Percentiles rank a stretch among this genome's conserved stretches.
These are phyloP conservation scores for Yamadazyma olivae DNA, from an alignment of 805 yeast species.

Conservation along the genomic window DNA sequence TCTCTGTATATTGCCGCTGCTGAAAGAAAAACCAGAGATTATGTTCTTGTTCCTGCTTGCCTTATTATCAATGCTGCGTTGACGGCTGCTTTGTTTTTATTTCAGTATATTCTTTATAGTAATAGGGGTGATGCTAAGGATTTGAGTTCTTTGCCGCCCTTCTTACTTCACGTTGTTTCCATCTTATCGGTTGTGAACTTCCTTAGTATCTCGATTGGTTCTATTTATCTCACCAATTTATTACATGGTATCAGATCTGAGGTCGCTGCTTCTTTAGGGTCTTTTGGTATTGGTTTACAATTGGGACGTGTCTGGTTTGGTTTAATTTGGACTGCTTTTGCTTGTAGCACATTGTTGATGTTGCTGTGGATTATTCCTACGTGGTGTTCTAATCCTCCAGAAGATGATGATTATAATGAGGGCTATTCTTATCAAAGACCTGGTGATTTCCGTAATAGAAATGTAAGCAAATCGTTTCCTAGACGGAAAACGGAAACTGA, in stretches of 20 bases:
- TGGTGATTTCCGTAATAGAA: slow-evolving; percentile 7
- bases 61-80: slow-evolving; percentile 24
- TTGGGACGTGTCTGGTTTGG: slow-evolving; percentile 42
- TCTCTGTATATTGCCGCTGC: slow-evolving; percentile 10
- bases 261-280: slow-evolving; percentile 30
- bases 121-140: slow-evolving; percentile 31
- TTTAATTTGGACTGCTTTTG: slow-evolving; percentile 37
- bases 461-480: too few species aligned
- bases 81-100: slow-evolving; percentile 25
- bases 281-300: slow-evolving; percentile 45
- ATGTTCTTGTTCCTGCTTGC: slow-evolving; percentile 24
- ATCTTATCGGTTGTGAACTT: slow-evolving; percentile 24
- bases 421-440: slow-evolving; percentile 9
- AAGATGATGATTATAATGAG: slow-evolving; percentile 18
- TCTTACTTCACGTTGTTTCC: slow-evolving; percentile 35
- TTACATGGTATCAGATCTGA: slow-evolving; percentile 21
- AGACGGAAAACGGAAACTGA: too few species aligned
- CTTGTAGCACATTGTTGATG: slow-evolving; percentile 20
- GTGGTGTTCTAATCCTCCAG: slow-evolving; percentile 53
- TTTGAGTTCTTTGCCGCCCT: slow-evolving; percentile 24
- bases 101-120: slow-evolving; percentile 35
- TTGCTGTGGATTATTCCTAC: slow-evolving; percentile 34
- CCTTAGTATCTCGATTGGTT: slow-evolving; percentile 25
- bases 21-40: slow-evolving; percentile 13
- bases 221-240: slow-evolving; percentile 25